Evolutionary conservation across 441 rosid species (phyloP).

Genomic region (Arabidopsis lyrata): DNA sequence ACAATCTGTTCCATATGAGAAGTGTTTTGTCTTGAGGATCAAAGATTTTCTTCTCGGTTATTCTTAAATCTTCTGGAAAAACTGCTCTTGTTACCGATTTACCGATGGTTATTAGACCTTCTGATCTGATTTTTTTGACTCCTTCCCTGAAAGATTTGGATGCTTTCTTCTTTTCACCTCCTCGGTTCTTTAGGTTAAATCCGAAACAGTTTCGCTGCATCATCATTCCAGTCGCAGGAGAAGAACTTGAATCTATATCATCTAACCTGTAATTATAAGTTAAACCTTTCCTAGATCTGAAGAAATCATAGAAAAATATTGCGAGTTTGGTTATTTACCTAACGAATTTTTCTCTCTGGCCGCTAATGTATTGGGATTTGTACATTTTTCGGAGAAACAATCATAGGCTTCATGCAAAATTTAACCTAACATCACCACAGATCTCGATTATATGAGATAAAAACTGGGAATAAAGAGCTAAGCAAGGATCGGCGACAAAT

Average conservation of each 20-base stretch:
- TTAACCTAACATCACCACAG: conserved; percentile 11
- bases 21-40: conserved; percentile 94
- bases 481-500: neutral
- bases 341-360: conserved; percentile 79
- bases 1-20: conserved; percentile 81
- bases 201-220: conserved; percentile 60
- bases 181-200: conserved; percentile 44
- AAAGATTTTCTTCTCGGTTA: conserved; percentile 73
- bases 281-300: conserved; percentile 19
- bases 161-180: conserved; percentile 46
- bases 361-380: conserved; percentile 87
- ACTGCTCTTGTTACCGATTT: conserved; percentile 72
- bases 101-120: conserved; percentile 70
- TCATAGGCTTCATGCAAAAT: conserved; percentile 22
- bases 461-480: neutral
- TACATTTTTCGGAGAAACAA: conserved; percentile 55
- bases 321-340: conserved; percentile 49
- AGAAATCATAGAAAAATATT: neutral
- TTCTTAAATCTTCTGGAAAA: conserved; percentile 85
- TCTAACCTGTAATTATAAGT: conserved; percentile 60
- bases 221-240: conserved; percentile 51
- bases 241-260: conserved; percentile 68
- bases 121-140: conserved; percentile 65
- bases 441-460: conserved; percentile 9
- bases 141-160: conserved; percentile 69